These are phyloP conservation scores for Diplodia corticola DNA, from an alignment of 2,329 filamentous ascomycete genomes.

Conservation along the genomic window DNA sequence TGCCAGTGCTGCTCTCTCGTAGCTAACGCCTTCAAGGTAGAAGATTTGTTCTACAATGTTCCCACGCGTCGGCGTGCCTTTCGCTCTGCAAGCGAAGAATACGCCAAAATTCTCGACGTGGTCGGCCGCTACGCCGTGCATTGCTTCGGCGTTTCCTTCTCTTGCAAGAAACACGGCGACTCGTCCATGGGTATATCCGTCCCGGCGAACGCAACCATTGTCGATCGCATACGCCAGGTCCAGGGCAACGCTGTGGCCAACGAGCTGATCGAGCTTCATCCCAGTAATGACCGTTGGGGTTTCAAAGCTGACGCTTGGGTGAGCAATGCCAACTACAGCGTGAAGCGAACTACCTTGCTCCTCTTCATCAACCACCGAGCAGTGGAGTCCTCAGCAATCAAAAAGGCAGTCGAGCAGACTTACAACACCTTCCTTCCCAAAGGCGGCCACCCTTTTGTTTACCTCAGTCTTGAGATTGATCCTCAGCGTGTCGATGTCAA, in stretches of 20 bases:
- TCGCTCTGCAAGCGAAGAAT: conserved; percentile 88
- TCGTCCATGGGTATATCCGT: conserved; percentile 79
- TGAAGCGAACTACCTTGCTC: conserved; percentile 83
- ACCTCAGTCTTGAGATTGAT: conserved; percentile 89
- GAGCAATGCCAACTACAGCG: conserved; percentile 92
- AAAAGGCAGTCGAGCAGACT: conserved; percentile 86
- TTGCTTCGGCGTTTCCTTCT: conserved; percentile 87
- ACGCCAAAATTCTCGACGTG: conserved; percentile 95
- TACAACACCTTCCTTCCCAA: conserved; percentile 89
- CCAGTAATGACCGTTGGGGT: conserved; percentile 74
- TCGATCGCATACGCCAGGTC: conserved; percentile 87
- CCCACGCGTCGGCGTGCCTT: conserved; percentile 87
- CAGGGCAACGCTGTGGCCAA: conserved; percentile 83
- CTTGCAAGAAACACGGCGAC: conserved; percentile 95
- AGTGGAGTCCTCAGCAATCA: conserved; percentile 85
- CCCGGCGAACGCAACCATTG: conserved; percentile 67
- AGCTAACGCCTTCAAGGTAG: conserved; percentile 55
- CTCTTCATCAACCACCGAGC: conserved; percentile 96
- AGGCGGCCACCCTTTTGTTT: conserved; percentile 89
- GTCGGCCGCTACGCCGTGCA: conserved; percentile 93
- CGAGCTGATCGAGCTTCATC: conserved; percentile 76
- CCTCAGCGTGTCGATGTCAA: conserved; percentile 94
- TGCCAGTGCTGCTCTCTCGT: background rate
- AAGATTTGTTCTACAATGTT: conserved; percentile 96
- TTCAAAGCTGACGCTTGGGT: conserved; percentile 80